Evolutionary conservation across 768 basidiomycete genomes (phyloP).

Genomic region (Lactifluus piperatus): DNA sequence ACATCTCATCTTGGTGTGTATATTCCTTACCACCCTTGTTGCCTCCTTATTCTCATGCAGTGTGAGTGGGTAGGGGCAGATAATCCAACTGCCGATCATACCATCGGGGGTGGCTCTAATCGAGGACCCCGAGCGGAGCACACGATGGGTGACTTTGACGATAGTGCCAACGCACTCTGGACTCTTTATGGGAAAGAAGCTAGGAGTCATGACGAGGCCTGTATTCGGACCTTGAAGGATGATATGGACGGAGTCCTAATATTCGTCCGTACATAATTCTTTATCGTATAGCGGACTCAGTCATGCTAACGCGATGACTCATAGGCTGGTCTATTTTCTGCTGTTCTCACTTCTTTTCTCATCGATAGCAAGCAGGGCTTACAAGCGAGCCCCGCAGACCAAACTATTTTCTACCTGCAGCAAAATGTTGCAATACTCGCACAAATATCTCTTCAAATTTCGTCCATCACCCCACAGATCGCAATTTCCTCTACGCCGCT

Average conservation of each 20-base stretch:
- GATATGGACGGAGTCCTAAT: slow-evolving; percentile 36
- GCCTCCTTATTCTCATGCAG: not conserved
- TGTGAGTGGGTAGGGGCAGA: not conserved
- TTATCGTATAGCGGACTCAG: not conserved
- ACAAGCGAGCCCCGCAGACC: not conserved
- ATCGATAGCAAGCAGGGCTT: not conserved
- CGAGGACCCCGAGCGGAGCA: not conserved
- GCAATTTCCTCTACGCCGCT: not conserved
- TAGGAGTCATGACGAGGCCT: slow-evolving; percentile 27
- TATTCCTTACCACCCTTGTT: not conserved
- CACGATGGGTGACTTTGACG: slow-evolving; percentile 23
- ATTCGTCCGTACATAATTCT: slow-evolving; percentile 28
- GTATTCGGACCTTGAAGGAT: slow-evolving; percentile 32
- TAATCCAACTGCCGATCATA: not conserved
- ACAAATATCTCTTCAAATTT: slow-evolving; percentile 4
- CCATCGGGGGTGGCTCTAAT: too few species aligned
- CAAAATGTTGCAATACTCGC: not conserved
- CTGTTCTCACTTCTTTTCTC: not conserved
- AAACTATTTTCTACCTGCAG: not conserved
- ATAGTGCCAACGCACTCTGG: slow-evolving; percentile 33
- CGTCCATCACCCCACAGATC: not conserved
- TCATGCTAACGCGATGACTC: not conserved
- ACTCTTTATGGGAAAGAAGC: slow-evolving; percentile 31
- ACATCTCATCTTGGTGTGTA: not conserved
- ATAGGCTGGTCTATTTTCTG: not conserved